These are phyloP conservation scores for Trichophyton equinum DNA, from an alignment of 2,329 filamentous ascomycete genomes.

Conservation along the genomic window DNA sequence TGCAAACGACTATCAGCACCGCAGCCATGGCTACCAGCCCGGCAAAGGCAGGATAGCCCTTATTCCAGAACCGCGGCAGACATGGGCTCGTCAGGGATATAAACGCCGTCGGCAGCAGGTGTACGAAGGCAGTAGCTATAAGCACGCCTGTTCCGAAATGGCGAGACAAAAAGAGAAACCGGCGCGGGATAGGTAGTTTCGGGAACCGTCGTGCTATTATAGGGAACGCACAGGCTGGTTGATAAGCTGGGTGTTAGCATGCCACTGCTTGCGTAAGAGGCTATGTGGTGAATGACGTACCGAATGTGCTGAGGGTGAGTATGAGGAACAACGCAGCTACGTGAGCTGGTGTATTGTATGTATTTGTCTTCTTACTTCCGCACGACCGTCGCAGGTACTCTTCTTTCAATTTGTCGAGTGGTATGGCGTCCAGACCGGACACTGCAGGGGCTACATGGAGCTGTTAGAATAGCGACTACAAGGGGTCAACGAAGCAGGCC, in stretches of 20 bases:
- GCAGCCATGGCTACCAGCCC: constrained; percentile 72
- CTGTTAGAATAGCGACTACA: not conserved
- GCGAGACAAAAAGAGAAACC: constrained; percentile 47
- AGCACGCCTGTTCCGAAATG: constrained; percentile 48
- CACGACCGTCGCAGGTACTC: constrained; percentile 23
- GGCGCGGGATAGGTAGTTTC: constrained; percentile 45
- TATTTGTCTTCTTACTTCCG: constrained; percentile 24
- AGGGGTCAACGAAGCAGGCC: not conserved
- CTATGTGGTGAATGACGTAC: constrained; percentile 17
- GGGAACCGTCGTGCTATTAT: constrained; percentile 49
- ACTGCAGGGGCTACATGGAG: not conserved
- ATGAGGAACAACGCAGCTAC: constrained; percentile 57
- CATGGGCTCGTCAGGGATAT: constrained; percentile 49
- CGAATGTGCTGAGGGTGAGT: constrained; percentile 39
- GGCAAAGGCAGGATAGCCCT: constrained; percentile 65
- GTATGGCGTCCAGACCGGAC: constrained; percentile 19
- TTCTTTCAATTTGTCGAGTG: constrained; percentile 23
- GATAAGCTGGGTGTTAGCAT: not conserved
- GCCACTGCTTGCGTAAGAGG: too few relatives aligned
- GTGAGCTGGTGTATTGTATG: constrained; percentile 55
- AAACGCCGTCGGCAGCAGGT: constrained; percentile 52
- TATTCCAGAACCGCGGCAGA: constrained; percentile 65
- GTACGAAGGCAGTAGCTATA: constrained; percentile 46
- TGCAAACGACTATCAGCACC: constrained; percentile 66
- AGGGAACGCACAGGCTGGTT: constrained; percentile 47